Base-by-base conservation (phyloP, 1,284 basidiomycete genomes). In the Ustilago loliicola region DNA sequence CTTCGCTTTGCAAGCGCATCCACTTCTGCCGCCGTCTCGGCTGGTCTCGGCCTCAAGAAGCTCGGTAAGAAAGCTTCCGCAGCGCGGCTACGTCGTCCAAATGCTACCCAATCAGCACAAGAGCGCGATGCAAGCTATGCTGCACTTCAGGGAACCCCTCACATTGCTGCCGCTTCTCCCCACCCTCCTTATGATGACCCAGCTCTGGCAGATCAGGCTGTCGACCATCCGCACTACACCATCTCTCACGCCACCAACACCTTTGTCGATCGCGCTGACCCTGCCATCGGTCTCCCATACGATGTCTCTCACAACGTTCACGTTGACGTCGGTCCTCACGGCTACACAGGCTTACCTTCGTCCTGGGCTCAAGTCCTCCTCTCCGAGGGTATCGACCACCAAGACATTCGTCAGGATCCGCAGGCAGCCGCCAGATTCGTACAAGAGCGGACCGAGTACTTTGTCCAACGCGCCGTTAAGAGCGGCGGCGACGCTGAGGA, bases 241-340 rank as follows among this genome's bases (percentile, higher is more conserved):
- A 48, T 40, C 42, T n/a, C 64, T 11, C 58, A 5, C 36, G 38
- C 23, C 29, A 7, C 45, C n/a, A 11, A 67, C 42, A 36, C 61
- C 2, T 78, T 68, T 25, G 58, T 65, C 11, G 63, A 75, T 47
- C 36, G 61, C 47, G 70, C 72, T 17, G 81, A 82, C 45, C 72
- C 81, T 3, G 58, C 52, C n/a, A 82, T 82, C 45, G 67, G 81
- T 17, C 62, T 81, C 15, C 81, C 81, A 15, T 82, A 66, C 58
- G 61, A 76, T 47, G 80, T 82, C 60, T 50, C 72, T 2, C 81
- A 82, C 71, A 82, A 82, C 29, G 81, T 82, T 4, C 81, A 82
- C 58, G 81, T 82, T 42, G 80, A 82, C 30, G 53, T 82, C 25
- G 79, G 80, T 23, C 81, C 81, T 27, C 68, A 77, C 21, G 81